Evolutionary conservation across 1,284 basidiomycete genomes (phyloP).

Genomic region (Ceratobasidium sp.): DNA sequence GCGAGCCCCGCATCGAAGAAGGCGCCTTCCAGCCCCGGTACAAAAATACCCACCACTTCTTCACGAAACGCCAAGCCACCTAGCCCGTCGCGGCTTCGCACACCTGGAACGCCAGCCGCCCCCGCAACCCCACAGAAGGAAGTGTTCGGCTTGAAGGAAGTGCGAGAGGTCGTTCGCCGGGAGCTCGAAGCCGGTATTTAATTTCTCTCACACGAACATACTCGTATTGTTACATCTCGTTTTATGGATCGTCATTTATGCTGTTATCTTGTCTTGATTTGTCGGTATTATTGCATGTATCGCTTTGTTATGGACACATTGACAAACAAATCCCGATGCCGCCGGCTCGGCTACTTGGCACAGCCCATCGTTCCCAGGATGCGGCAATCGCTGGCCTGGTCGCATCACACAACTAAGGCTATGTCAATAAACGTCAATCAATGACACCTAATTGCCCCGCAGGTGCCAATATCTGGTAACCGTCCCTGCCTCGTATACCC

Average conservation of each 20-base stretch:
- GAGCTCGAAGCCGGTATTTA: slow-evolving; percentile 68
- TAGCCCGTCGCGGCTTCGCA: slow-evolving; percentile 6
- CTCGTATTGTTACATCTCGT: neutral
- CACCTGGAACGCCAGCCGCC: slow-evolving; percentile 8
- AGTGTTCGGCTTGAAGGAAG: slow-evolving; percentile 77
- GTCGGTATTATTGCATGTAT: slow-evolving; percentile 10
- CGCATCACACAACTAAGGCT: neutral
- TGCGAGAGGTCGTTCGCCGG: slow-evolving; percentile 79
- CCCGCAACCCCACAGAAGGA: slow-evolving; percentile 64
- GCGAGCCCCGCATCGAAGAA: slow-evolving; percentile 1
- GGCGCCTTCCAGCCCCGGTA: neutral
- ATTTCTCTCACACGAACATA: neutral
- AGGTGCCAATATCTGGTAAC: neutral
- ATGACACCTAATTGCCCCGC: neutral
- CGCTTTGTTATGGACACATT: slow-evolving; percentile 12
- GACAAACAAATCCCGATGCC: slow-evolving; percentile 2
- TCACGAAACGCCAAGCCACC: slow-evolving; percentile 51
- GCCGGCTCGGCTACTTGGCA: no score
- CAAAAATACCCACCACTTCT: slow-evolving; percentile 10
- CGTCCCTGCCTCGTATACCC: neutral
- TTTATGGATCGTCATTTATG: neutral
- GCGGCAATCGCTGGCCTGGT: neutral
- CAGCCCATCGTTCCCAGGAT: neutral
- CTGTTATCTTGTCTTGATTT: slow-evolving; percentile 17
- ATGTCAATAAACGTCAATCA: slow-evolving; percentile 16